Evolutionary conservation across 2,329 filamentous ascomycete genomes (phyloP), one percentile per base, ranked within the genome.

Genomic region (Ciborinia camelliae): DNA sequence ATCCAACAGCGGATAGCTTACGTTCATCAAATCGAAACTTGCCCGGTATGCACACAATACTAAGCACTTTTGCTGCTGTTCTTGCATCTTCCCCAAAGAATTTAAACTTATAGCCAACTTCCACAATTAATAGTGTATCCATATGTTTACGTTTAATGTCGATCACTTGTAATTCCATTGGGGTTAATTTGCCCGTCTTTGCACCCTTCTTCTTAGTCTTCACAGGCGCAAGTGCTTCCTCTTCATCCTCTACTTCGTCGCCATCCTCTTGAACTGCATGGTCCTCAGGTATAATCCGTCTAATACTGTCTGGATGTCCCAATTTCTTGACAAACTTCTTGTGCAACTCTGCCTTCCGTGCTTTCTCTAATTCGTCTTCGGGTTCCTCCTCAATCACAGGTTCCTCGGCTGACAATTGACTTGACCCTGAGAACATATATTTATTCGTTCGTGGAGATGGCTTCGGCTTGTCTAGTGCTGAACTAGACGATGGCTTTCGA

Each of bases 61-160:
- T 90, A 57, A 99, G 81, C 75, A 94, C 92, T 76, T 94, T 96
- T 15, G 93, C 91, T 5, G 94, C 95, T 62, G 87, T 85, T 62
- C 92, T 86, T 10, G 95, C 95, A 79, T 99, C 95, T 73, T 98
- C 94, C 14, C 95, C 95, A 74, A 97, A 97, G 79, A 99, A 97
- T 41, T 90, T 88, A 78, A 96, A 99, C 76, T 99, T 99, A 79
- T 99, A 99, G 59, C 95, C 95, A 10, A 98, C 95, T 76, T 99
- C 94, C 61, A 98, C 88, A 15, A 98, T 90, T 62, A 99, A 82
- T 26, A 99, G 73, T 0, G 94, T 95, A 74, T 98, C 95, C 79
- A 92, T 84, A 75, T 98, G 88, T 71, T 94, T 91, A 66, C 87
- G 84, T 79, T 99, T 99, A 76, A 99, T 96, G 23, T 96, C 93